Base-by-base conservation (phyloP, 2,329 filamentous ascomycete species). In the Helotiales sp. region DNA sequence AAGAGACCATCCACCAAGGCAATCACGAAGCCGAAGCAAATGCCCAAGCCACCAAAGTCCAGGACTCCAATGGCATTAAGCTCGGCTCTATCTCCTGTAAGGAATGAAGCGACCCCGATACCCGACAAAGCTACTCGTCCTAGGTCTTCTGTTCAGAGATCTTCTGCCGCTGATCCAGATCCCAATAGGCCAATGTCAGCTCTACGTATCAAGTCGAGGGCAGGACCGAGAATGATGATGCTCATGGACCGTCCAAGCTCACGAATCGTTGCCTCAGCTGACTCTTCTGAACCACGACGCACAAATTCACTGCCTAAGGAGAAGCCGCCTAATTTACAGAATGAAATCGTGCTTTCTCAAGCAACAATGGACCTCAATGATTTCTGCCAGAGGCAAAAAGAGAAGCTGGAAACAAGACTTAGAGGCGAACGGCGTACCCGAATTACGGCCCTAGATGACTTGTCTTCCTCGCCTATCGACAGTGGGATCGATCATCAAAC, bases 191-290 rank as follows among this genome's bases (percentile, higher is more conserved):
- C 64, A 6, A 57, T 50, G n/a, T 66, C 68, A 27, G 50, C 65
- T 40, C 49, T 71, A 42, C 64, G 67, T 29, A 69, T 71, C 33
- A 71, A 65, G 51, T 56, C 69, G 24, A 64, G 65, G 53, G 59
- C 64, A 22, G 64, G 59, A 24, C 60, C 54, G 42, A 66, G 64
- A 40, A 70, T 71, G 66, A 66, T 71, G 63, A 70, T 71, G 67
- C 61, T 68, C 19, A 63, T 69, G 61, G 61, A 64, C 38, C 55
- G 57, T 17, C 55, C 65, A 9, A 59, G 36, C 40, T 58, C 62
- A 44, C 56, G 58, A n/a, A 25, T 55, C 25, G 50, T 54, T 27
- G n/a, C 44, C 3, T 46, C 31, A 24, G 50, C 33, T 3, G 40
- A 52, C n/a, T 42, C 55, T 33, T 52, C 48, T 38, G 33, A 30